Percentiles rank a stretch among this genome's conserved stretches.
These are phyloP conservation scores for Vicia faba DNA, from an alignment of 306 rosid genomes.

Conservation along the genomic window DNA sequence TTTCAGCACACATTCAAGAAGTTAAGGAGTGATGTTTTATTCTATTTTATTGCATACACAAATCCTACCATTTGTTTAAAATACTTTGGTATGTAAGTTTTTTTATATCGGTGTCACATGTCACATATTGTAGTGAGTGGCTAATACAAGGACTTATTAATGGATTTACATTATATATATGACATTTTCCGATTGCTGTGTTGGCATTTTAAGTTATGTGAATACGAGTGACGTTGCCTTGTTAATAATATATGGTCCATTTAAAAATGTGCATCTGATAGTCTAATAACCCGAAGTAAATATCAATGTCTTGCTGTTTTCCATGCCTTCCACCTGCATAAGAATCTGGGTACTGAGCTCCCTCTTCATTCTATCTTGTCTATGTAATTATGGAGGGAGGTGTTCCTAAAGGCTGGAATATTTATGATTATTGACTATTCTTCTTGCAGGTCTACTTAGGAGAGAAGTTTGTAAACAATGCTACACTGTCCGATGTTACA, in stretches of 20 bases:
- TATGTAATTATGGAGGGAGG: background rate
- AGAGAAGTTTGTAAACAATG: slow-evolving; percentile 83
- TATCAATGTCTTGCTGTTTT: slow-evolving; percentile 25
- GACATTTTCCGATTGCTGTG: slow-evolving; percentile 27
- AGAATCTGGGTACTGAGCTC: slow-evolving; percentile 26
- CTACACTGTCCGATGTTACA: slow-evolving; percentile 84
- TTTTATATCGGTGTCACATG: background rate
- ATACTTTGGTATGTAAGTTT: slow-evolving; percentile 1
- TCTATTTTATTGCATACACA: background rate
- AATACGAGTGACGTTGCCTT: slow-evolving; percentile 15
- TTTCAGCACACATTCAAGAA: slow-evolving; percentile 27
- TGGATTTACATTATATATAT: slow-evolving; percentile 18
- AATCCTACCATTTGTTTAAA: slow-evolving; percentile 14
- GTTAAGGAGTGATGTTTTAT: slow-evolving; percentile 1
- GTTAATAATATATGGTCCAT: background rate
- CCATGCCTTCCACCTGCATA: slow-evolving; percentile 24
- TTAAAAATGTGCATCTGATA: slow-evolving; percentile 2
- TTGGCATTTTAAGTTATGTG: slow-evolving; percentile 14
- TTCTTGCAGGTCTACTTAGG: slow-evolving; percentile 91
- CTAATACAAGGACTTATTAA: slow-evolving; percentile 6
- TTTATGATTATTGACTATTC: slow-evolving; percentile 32
- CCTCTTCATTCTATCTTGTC: slow-evolving; percentile 21
- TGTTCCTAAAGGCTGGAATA: slow-evolving; percentile 19
- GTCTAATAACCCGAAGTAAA: slow-evolving; percentile 9
- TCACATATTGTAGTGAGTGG: slow-evolving; percentile 1